A percentile compares a stretch with the other conserved stretches of the same genome.
These are phyloP conservation scores for Dillenia turbinata DNA, from an alignment of 164 flowering plant genomes.

Conservation along the genomic window DNA sequence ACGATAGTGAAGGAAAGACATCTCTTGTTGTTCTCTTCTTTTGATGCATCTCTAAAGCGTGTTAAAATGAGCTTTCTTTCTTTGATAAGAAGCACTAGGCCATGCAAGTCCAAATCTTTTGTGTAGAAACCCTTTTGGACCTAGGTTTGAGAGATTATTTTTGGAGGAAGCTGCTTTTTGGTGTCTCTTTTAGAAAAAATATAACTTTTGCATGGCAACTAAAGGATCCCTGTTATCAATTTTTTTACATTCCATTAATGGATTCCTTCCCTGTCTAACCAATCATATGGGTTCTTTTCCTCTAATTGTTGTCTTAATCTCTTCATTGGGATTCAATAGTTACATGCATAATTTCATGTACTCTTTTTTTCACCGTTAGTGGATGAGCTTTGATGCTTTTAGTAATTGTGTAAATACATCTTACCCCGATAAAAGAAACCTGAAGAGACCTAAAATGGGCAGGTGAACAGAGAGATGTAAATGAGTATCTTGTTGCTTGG, in stretches of 20 bases:
- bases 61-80: conserved; percentile 32
- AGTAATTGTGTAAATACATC: too few species aligned
- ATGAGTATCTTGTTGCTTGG: too few species aligned
- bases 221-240: conserved; percentile 1
- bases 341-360: too few species aligned
- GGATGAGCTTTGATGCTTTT: too few species aligned
- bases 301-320: too few species aligned
- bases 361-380: too few species aligned
- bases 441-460: too few species aligned
- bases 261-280: conserved; percentile 9
- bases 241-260: conserved; percentile 4
- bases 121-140: conserved; percentile 20
- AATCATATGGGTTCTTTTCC: neutral
- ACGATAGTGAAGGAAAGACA: conserved; percentile 29
- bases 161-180: conserved; percentile 25
- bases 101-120: conserved; percentile 16
- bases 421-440: too few species aligned
- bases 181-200: conserved; percentile 12
- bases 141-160: conserved; percentile 1
- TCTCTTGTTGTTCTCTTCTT: conserved; percentile 52
- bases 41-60: conserved; percentile 43
- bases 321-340: too few species aligned
- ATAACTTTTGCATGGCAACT: conserved; percentile 36
- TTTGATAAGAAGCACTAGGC: conserved; percentile 23
- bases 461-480: too few species aligned